Percentiles rank a stretch among this genome's conserved stretches.
Conservation (phyloP, 2,329 filamentous ascomycete genomes). For the Neophaeococcomyces mojaviensis region DNA sequence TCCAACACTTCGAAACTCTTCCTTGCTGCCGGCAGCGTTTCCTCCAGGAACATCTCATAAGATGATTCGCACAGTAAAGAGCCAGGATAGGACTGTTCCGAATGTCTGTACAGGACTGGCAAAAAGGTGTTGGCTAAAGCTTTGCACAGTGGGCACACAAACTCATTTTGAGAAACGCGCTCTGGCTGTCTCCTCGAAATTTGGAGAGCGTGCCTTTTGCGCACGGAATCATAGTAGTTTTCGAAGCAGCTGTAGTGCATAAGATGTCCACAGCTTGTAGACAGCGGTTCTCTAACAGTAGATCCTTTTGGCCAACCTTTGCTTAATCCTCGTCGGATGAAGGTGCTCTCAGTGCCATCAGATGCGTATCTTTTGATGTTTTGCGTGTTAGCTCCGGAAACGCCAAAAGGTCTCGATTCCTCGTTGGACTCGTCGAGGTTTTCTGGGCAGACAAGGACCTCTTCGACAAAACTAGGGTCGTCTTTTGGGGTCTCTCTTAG, state of each 20-base stretch:
- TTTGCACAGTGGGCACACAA: conserved; percentile 94
- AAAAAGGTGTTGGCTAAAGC: conserved; percentile 91
- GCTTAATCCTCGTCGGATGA: conserved; percentile 74
- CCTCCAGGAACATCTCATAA: conserved; percentile 64
- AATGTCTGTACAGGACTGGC: conserved; percentile 89
- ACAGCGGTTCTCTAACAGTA: conserved; percentile 67
- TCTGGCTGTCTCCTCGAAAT: conserved; percentile 94
- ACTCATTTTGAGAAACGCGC: conserved; percentile 69
- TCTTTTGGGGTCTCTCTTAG: conserved; percentile 77
- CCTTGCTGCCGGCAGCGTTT: conserved; percentile 44
- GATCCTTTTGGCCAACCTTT: conserved; percentile 73
- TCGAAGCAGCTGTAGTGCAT: conserved; percentile 98
- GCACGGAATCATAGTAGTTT: conserved; percentile 76
- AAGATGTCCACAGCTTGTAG: conserved; percentile 90
- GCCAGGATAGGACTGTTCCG: conserved; percentile 75
- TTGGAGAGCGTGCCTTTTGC: conserved; percentile 78
- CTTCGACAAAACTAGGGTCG: conserved; percentile 74
- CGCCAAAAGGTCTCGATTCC: conserved; percentile 75
- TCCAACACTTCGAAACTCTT: conserved; percentile 5
- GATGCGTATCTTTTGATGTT: conserved; percentile 68
- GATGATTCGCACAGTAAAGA: conserved; percentile 52
- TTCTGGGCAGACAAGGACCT: conserved; percentile 68
- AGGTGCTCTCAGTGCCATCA: conserved; percentile 61
- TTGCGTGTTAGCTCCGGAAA: conserved; percentile 77
- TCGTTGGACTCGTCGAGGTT: conserved; percentile 83